phyloP scores from a whole-genome alignment of 345 rosid species.

The Eutrema yunnanense region DNA sequence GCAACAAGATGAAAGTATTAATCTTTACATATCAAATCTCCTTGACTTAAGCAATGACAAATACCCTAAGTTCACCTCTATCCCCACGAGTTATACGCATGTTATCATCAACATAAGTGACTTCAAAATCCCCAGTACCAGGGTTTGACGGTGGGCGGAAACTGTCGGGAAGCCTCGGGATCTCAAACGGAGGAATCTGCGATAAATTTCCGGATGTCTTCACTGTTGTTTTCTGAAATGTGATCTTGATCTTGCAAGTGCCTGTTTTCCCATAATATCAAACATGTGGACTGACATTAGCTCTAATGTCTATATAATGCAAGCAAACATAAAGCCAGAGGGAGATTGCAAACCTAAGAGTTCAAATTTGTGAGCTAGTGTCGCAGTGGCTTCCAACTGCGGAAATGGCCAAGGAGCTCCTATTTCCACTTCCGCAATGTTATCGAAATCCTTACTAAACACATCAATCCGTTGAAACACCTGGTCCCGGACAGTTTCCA shows the following conservation, averaged over 20 bases:
- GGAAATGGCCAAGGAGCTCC: conserved; percentile 95
- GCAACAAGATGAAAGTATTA: not conserved
- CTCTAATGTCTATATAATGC: not conserved
- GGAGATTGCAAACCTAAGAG: conserved; percentile 44
- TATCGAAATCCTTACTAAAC: conserved; percentile 79
- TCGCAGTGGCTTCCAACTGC: conserved; percentile 64
- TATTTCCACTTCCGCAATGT: conserved; percentile 74
- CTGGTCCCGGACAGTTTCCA: conserved; percentile 25
- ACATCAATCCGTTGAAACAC: conserved; percentile 92
- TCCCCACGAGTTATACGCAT: conserved; percentile 86
- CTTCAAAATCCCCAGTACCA: conserved; percentile 77
- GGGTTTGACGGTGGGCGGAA: conserved; percentile 56
- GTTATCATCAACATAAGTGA: conserved; percentile 62
- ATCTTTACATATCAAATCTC: not conserved
- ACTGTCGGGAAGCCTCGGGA: conserved; percentile 71
- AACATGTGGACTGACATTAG: not conserved
- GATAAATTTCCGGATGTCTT: conserved; percentile 65
- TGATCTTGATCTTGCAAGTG: conserved; percentile 69
- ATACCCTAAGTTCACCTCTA: conserved; percentile 77
- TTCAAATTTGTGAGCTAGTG: conserved; percentile 89
- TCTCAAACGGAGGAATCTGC: conserved; percentile 68
- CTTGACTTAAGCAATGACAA: conserved; percentile 42
- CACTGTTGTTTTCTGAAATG: conserved; percentile 70
- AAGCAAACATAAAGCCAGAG: not conserved
- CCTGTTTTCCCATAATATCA: conserved; percentile 29